Evolutionary conservation across 139 green algal genomes (phyloP), one percentile per base, ranked within the genome.

Genomic region (Chlorella ohadii): DNA sequence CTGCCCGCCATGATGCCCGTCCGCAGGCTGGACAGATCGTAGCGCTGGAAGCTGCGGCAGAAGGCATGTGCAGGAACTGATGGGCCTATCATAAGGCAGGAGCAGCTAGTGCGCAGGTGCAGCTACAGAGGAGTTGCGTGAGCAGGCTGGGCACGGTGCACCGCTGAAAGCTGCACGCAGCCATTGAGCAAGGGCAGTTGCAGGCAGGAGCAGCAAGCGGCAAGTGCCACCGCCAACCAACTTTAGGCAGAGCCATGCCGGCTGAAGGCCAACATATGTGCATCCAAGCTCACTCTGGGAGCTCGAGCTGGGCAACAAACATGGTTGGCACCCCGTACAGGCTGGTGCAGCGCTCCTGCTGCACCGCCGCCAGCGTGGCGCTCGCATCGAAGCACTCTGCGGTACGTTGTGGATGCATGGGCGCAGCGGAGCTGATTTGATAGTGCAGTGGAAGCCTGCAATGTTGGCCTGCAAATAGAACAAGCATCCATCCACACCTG

Each of bases 1-100:
- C 33, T 44, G 12, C 85, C 85, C 39, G 85, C 85, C 85, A 89
- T 89, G 56, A 89, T 89, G 75, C 85, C 85, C 28, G 85, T 89
- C 2, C 85, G 78, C 77, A 89, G 85, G 31, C 34, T 72, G 31
- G 12, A 23, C 28, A 89, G 41, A 34, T 73, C 25, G 25, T 72
- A 66, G 31, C 22, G 23, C 34, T 51, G 11, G 71, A 86, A 89
- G 39, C 73, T 81, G 72, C 59, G 34, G 12, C 33, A 20, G 31
- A 67, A 47, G 1, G 51, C 44, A 51, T 51, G 44, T 6, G 44
- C 7, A 51, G n/a, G n/a, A n/a, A n/a, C n/a, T n/a, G n/a, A n/a
- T n/a, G n/a, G n/a, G n/a, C n/a, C n/a, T n/a, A n/a, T n/a, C n/a
- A n/a, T n/a, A n/a, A n/a, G n/a, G n/a, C n/a, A n/a, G n/a, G n/a